These are phyloP conservation scores for Aquilaria yunnanensis DNA, from an alignment of 345 rosid genomes.

Conservation along the genomic window DNA sequence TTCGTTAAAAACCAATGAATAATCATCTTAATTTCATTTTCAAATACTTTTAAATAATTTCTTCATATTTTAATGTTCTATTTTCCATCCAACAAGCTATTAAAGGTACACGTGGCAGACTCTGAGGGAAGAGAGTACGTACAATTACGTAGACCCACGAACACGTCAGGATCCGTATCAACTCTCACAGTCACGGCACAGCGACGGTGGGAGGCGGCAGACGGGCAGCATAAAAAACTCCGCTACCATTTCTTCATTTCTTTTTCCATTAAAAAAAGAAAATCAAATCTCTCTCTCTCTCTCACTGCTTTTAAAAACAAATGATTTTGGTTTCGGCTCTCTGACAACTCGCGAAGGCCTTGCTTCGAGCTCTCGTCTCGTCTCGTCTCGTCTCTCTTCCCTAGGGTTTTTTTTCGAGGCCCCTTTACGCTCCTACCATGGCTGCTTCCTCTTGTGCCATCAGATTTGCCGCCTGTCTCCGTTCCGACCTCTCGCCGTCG, in stretches of 20 bases:
- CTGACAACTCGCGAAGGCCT: background rate
- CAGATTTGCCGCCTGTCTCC: constrained; percentile 30
- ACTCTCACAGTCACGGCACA: too few relatives aligned
- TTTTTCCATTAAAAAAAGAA: constrained; percentile 9
- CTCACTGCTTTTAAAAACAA: constrained; percentile 16
- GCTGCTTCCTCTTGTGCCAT: constrained; percentile 69
- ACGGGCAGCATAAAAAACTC: constrained; percentile 17
- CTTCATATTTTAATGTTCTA: too few relatives aligned
- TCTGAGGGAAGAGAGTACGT: too few relatives aligned
- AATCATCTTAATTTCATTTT: too few relatives aligned
- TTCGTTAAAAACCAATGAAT: too few relatives aligned
- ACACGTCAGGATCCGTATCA: too few relatives aligned
- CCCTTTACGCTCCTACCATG: constrained; percentile 27
- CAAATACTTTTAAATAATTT: too few relatives aligned
- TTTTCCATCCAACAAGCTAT: too few relatives aligned
- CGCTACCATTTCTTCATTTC: constrained; percentile 10
- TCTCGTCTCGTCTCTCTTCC: constrained; percentile 1
- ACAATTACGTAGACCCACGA: too few relatives aligned
- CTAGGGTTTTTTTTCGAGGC: constrained; percentile 20
- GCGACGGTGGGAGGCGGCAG: too few relatives aligned
- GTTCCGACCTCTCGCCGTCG: constrained; percentile 32
- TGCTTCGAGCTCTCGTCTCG: background rate
- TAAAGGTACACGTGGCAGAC: too few relatives aligned
- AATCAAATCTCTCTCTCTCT: background rate
- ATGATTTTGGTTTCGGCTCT: background rate